Evolutionary conservation across 371 early-diverging fungal species (phyloP).

Genomic region (Mucor piriformis): DNA sequence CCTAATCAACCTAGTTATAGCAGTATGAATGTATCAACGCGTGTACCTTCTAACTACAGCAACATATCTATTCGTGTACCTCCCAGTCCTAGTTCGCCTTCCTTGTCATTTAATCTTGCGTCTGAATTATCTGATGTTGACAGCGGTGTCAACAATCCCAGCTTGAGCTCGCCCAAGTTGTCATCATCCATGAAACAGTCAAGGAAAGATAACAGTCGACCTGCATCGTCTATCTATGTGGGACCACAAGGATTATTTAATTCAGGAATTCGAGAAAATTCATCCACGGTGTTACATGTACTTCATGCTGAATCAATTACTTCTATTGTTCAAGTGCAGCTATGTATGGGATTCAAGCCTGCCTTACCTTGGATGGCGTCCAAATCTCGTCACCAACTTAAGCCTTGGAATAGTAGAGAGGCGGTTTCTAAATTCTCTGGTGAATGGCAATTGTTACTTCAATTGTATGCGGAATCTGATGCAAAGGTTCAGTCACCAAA

Average conservation of each 20-base stretch:
- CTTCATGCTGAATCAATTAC: slow-evolving; percentile 40
- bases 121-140: slow-evolving; percentile 17
- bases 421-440: slow-evolving; percentile 25
- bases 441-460: slow-evolving; percentile 40
- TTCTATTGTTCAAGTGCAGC: slow-evolving; percentile 34
- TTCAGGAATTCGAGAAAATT: background rate
- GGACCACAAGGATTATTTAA: slow-evolving; percentile 1
- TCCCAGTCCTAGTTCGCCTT: slow-evolving; percentile 21
- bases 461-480: slow-evolving; percentile 26
- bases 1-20: slow-evolving; percentile 9
- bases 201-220: background rate
- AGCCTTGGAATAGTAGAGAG: slow-evolving; percentile 37
- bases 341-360: slow-evolving; percentile 37
- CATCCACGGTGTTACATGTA: slow-evolving; percentile 25
- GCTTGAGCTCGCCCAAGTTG: background rate
- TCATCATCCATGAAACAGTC: slow-evolving; percentile 4
- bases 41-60: no score
- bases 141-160: background rate
- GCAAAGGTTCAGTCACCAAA: background rate
- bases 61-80: slow-evolving; percentile 3
- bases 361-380: slow-evolving; percentile 38
- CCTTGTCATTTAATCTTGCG: slow-evolving; percentile 10
- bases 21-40: background rate
- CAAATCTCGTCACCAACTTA: slow-evolving; percentile 15
- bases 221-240: background rate